Conservation (phyloP, 306 rosid genomes). For the Luffa aegyptiaca region DNA sequence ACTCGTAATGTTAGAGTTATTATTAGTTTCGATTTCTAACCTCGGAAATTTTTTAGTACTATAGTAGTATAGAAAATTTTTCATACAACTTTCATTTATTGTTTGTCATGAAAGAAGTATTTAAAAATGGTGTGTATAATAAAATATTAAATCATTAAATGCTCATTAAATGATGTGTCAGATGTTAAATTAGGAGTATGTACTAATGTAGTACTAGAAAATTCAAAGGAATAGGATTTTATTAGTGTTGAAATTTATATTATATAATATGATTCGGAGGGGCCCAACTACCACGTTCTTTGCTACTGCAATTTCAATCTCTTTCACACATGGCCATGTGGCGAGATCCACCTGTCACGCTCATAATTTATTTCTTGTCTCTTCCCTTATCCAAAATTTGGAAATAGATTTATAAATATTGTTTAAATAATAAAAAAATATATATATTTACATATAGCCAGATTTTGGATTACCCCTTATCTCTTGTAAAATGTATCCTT, state of each 20-base stretch:
- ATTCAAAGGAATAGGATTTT: too few relatives aligned
- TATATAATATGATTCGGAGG: background rate
- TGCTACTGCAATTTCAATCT: constrained; percentile 22
- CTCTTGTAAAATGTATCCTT: background rate
- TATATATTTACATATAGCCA: background rate
- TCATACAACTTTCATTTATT: too few relatives aligned
- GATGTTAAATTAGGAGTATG: too few relatives aligned
- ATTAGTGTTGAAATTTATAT: background rate
- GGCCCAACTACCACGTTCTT: constrained; percentile 44
- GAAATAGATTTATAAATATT: background rate
- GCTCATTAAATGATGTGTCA: too few relatives aligned
- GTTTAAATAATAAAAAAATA: background rate
- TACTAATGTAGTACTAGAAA: too few relatives aligned
- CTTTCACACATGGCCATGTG: constrained; percentile 69
- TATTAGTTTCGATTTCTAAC: too few relatives aligned
- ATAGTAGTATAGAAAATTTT: too few relatives aligned
- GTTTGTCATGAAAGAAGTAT: too few relatives aligned
- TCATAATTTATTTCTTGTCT: constrained; percentile 35
- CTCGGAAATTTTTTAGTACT: too few relatives aligned
- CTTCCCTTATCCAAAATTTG: constrained; percentile 20
- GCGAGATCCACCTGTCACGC: constrained; percentile 58
- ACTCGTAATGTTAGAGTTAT: too few relatives aligned
- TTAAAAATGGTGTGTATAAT: too few relatives aligned
- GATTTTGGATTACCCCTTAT: background rate
- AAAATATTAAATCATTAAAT: too few relatives aligned